These are phyloP conservation scores for Leucosporidium yakuticum DNA, from an alignment of 768 basidiomycete genomes.

Conservation along the genomic window DNA sequence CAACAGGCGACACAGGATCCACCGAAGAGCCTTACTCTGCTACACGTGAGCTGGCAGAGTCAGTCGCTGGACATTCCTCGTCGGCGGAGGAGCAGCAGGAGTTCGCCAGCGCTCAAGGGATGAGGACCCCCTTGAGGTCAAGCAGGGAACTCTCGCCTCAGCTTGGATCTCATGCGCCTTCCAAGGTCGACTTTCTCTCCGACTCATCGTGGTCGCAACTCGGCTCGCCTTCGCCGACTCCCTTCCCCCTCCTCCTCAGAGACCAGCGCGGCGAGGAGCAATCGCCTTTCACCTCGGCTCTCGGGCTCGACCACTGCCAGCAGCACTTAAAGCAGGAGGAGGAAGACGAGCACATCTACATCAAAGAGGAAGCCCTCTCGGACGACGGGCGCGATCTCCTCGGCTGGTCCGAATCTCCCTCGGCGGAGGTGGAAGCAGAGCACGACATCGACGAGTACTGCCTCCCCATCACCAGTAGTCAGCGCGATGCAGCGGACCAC, in stretches of 20 bases:
- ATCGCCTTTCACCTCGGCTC: neutral
- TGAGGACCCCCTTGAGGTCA: neutral
- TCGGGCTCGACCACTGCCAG: neutral
- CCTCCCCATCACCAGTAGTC: constrained; percentile 11
- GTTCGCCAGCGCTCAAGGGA: neutral
- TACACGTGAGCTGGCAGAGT: constrained; percentile 8
- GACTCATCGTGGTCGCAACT: neutral
- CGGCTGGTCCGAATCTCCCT: too few species aligned
- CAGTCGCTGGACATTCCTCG: neutral
- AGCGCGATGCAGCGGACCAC: constrained; percentile 15
- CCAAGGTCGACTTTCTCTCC: neutral
- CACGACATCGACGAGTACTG: neutral
- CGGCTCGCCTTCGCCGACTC: neutral
- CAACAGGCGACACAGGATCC: constrained; percentile 24
- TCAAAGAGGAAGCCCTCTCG: neutral
- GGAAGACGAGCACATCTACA: neutral
- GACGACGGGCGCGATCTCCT: too few species aligned
- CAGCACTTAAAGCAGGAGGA: too few species aligned
- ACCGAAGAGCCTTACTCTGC: constrained; percentile 15
- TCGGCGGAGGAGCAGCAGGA: neutral
- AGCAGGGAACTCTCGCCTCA: neutral
- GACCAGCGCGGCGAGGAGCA: neutral
- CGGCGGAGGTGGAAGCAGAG: neutral
- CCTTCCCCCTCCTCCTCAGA: neutral
- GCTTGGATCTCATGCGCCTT: neutral